Percentiles rank a stretch among this genome's conserved stretches.
phyloP scores from a whole-genome alignment of 2,329 filamentous ascomycete species.

The Penicillium sp. region DNA sequence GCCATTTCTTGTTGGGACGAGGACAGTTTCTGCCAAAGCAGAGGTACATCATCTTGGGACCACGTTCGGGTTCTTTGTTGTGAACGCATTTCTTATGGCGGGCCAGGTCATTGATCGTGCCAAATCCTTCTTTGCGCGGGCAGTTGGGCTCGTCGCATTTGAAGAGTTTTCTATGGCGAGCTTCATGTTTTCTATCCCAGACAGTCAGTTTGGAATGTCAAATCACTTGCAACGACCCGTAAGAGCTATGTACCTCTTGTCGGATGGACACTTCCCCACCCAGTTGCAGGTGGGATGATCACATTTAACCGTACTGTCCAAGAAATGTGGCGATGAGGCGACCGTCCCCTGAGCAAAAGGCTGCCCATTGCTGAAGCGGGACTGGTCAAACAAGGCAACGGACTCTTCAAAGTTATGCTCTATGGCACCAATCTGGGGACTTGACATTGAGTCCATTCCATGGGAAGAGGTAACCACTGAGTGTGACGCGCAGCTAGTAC shows the following conservation, averaged over 20 bases:
- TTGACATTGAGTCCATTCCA: slow-evolving; percentile 28
- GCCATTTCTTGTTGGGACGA: slow-evolving; percentile 68
- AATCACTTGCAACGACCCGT: no score
- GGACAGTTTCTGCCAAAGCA: slow-evolving; percentile 60
- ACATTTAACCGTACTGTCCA: slow-evolving; percentile 25
- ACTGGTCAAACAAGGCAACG: slow-evolving; percentile 19
- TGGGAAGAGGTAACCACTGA: slow-evolving; percentile 32
- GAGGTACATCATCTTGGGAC: slow-evolving; percentile 54
- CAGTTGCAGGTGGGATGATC: slow-evolving; percentile 32
- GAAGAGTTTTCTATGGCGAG: slow-evolving; percentile 67
- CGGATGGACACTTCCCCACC: slow-evolving; percentile 41
- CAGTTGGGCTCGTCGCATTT: slow-evolving; percentile 61
- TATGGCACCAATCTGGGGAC: slow-evolving; percentile 23
- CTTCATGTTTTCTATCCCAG: slow-evolving; percentile 61
- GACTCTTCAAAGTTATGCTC: slow-evolving; percentile 25
- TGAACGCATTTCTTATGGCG: slow-evolving; percentile 75
- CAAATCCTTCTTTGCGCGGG: slow-evolving; percentile 63
- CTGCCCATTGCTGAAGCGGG: slow-evolving; percentile 8
- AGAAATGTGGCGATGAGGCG: background rate
- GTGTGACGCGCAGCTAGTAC: slow-evolving; percentile 27
- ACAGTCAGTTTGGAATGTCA: slow-evolving; percentile 10
- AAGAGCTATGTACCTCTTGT: slow-evolving; percentile 35
- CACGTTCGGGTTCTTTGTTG: slow-evolving; percentile 45
- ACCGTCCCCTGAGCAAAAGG: slow-evolving; percentile 9
- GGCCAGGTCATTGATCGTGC: slow-evolving; percentile 76